A percentile compares a stretch with the other conserved stretches of the same genome.
These are phyloP conservation scores for Tuctoria greenei DNA, from an alignment of 176 grass and related monocot genomes.

Conservation along the genomic window DNA sequence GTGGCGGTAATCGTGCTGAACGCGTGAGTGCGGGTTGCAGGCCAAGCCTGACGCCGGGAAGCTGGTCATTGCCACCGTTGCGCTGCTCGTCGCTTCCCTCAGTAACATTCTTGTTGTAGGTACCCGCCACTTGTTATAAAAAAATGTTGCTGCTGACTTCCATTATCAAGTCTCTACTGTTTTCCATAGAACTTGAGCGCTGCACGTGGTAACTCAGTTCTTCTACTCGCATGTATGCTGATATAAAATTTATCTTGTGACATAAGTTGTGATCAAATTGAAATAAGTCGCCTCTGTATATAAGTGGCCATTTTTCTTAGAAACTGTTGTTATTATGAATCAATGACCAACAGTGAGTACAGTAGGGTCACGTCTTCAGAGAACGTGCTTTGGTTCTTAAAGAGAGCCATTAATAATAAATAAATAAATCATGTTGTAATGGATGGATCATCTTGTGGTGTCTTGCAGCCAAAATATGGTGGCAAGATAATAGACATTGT, in stretches of 20 bases:
- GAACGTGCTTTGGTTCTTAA: not conserved
- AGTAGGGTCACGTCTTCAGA: not conserved
- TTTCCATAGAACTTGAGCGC: not conserved
- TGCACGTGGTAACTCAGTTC: not conserved
- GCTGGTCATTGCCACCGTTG: slow-evolving; percentile 68
- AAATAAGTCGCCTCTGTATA: not conserved
- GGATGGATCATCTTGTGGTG: slow-evolving; percentile 27
- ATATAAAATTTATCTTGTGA: not conserved
- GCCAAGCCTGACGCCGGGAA: slow-evolving; percentile 76
- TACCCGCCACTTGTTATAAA: slow-evolving; percentile 34
- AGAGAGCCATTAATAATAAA: not conserved
- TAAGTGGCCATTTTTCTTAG: not conserved
- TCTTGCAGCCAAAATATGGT: slow-evolving; percentile 86
- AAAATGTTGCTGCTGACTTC: not conserved
- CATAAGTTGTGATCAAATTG: not conserved
- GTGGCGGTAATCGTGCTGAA: not conserved
- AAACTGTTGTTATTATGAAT: not conserved
- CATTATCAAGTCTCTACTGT: not conserved
- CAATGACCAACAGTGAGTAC: not conserved
- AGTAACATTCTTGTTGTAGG: slow-evolving; percentile 91
- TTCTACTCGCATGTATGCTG: slow-evolving; percentile 3
- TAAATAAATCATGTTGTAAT: slow-evolving; percentile 31
- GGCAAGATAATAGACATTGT: slow-evolving; percentile 96
- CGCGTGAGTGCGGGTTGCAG: slow-evolving; percentile 42
- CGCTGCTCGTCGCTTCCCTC: slow-evolving; percentile 79